A percentile compares a stretch with the other conserved stretches of the same genome.
Evolutionary conservation across 2,329 filamentous ascomycete species (phyloP).

Genomic region (Alternaria dauci): DNA sequence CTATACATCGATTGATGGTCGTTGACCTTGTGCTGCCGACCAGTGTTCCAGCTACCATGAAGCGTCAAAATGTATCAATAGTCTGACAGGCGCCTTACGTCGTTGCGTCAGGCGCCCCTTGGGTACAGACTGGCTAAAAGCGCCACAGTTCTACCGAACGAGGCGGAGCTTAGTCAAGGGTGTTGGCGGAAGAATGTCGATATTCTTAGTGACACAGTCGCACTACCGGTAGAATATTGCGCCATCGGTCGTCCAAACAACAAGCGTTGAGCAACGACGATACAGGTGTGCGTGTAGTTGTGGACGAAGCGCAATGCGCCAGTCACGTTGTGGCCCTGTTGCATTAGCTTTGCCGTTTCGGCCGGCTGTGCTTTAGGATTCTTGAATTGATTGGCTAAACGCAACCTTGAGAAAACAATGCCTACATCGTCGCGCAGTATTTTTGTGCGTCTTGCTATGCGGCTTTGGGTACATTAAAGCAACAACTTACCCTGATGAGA

Average conservation of each 20-base stretch:
- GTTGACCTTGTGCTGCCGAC: constrained; percentile 10
- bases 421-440: constrained; percentile 6
- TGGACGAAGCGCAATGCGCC: constrained; percentile 9
- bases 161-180: constrained; percentile 3
- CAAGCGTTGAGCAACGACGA: constrained; percentile 6
- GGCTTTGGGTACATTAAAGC: neutral
- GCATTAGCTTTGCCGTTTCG: constrained; percentile 9
- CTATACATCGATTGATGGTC: neutral
- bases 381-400: neutral
- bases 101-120: constrained; percentile 14
- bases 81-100: constrained; percentile 26
- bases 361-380: constrained; percentile 3
- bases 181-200: constrained; percentile 5
- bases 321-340: constrained; percentile 23
- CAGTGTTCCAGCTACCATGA: constrained; percentile 7
- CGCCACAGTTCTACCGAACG: constrained; percentile 30
- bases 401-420: constrained; percentile 6
- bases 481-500: neutral
- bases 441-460: constrained; percentile 6
- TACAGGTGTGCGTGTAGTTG: constrained; percentile 3
- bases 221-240: constrained; percentile 5
- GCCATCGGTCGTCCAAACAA: constrained; percentile 4
- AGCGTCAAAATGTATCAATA: constrained; percentile 6
- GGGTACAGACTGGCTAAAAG: constrained; percentile 17
- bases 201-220: constrained; percentile 13